These are phyloP conservation scores for Mucor racemosus DNA, from an alignment of 371 early-diverging fungal genomes.

Conservation along the genomic window DNA sequence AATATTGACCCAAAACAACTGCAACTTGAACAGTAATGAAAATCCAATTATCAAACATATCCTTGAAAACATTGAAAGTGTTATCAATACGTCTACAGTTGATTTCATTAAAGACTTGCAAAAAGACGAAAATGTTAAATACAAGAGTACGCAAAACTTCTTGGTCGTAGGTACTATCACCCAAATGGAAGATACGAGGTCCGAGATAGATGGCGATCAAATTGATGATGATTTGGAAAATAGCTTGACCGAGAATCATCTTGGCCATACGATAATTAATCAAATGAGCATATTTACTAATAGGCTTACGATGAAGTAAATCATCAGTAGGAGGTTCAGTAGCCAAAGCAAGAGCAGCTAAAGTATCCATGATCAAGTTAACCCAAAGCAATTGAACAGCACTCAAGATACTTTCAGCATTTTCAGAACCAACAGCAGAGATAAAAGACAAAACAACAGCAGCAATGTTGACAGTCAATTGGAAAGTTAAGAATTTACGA, in stretches of 20 bases:
- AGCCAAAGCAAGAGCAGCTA: constrained; percentile 97
- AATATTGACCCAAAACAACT: constrained; percentile 74
- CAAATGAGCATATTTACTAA: constrained; percentile 77
- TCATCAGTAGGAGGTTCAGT: constrained; percentile 96
- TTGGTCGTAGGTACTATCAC: constrained; percentile 42
- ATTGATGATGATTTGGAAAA: constrained; percentile 81
- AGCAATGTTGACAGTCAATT: constrained; percentile 93
- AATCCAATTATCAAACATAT: constrained; percentile 75
- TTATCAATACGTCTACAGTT: constrained; percentile 82
- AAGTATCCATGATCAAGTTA: constrained; percentile 97
- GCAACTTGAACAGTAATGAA: constrained; percentile 78
- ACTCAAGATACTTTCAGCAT: constrained; percentile 95
- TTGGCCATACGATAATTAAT: constrained; percentile 90
- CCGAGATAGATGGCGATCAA: constrained; percentile 66
- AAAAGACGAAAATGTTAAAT: constrained; percentile 95
- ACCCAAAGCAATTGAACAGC: constrained; percentile 98
- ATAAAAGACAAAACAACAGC: constrained; percentile 89
- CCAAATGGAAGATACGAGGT: constrained; percentile 67
- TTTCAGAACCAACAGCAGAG: constrained; percentile 85
- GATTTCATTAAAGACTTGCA: constrained; percentile 94
- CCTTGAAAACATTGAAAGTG: constrained; percentile 84
- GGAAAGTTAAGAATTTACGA: constrained; percentile 96
- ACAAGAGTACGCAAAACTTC: constrained; percentile 78
- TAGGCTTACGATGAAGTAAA: constrained; percentile 81
- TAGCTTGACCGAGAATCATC: constrained; percentile 88